Evolutionary conservation across 2,329 filamentous ascomycete genomes (phyloP), one percentile per base, ranked within the genome.

Genomic region (Fusarium foetens): DNA sequence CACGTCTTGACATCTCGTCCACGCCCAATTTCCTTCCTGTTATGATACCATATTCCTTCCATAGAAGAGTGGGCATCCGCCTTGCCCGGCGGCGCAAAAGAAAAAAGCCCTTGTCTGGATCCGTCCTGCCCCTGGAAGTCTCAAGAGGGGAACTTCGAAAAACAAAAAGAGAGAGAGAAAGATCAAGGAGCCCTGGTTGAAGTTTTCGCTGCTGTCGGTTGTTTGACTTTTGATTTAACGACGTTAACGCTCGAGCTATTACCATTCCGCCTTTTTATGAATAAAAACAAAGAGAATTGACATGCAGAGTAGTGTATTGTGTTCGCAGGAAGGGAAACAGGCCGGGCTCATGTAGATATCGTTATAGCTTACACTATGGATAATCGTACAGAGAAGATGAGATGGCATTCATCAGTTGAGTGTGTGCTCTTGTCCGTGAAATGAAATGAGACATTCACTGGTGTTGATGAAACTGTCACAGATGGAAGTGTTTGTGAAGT

Each of bases 31-130:
- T 78, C 72, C 63, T 78, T 77, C 65, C 70, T 77, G 75, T 78
- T 76, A 68, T 78, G 76, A 78, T 78, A 78, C 76, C 76, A 78
- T 73, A 75, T 73, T 72, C 71, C 71, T 71, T 70, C 73, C 70
- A 77, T 78, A 76, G 74, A 77, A 71, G 75, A 78, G 72, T 70
- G 65, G 63, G 60, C 61, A 48, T 53, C 54, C 61, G 54, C 58
- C 63, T 63, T 45, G 46, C 62, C 59, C 49, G 54, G 67, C 66
- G 71, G 68, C 69, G 64, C 66, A 49, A 49, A 49, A 12, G 16
- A 23, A 9, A 35, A 27, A 38, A 42, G 54, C 63, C 65, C 55
- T 69, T 66, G 57, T 73, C 64, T 55, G 58, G 61, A 65, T 48
- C 36, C 36, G 36, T 27, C n/a, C 66, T 53, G 17, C 51, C 53